Base-by-base conservation (phyloP, 73 alveolate species). In the Paramecium octaurelia region DNA sequence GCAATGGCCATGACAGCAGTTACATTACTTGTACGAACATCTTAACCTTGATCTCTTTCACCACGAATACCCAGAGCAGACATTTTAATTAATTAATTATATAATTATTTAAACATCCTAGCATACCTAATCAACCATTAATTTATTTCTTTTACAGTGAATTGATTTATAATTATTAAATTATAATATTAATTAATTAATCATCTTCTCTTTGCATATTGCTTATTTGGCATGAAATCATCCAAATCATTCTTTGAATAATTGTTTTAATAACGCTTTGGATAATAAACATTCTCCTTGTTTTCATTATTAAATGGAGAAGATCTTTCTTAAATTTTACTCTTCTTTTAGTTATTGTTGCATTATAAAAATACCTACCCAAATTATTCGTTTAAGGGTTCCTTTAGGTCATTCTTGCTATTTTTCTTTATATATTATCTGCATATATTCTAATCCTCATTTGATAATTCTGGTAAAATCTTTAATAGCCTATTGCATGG, bases 1-100 rank as follows among this genome's bases (percentile, higher is more conserved):
- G 99, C 97, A 73, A 92, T 43, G 11, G 99, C 99, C 98, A 94
- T 97, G 93, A 97, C 98, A 29, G 97, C 92, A 57, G 95, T 71
- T 57, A 93, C 88, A 94, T 97, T 97, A 16, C 95, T 96, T 50
- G 97, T 94, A 88, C 99, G 95, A 43, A 97, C 99, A 75, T 97
- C 99, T 93, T 95, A 93, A 58, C 99, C 99, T 93, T 96, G 95
- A 89, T 97, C 99, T 92, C 99, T 92, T 76, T 96, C 95, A 90
- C 99, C 98, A 60, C 92, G 94, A 92, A 97, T 97, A 93, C 99
- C 96, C 70, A 95, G 95, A 16, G 92, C 54, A 60, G 92, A 24
- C 84, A 27, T 64, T 58, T 58, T 58, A 20, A 58, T 59, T 29
- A 60, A 60, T 27, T 9, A 64, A 64, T 31, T 64, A 64, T 14